Evolutionary conservation across 2,329 filamentous ascomycete genomes (phyloP).

Genomic region (Apiospora malaysiana): DNA sequence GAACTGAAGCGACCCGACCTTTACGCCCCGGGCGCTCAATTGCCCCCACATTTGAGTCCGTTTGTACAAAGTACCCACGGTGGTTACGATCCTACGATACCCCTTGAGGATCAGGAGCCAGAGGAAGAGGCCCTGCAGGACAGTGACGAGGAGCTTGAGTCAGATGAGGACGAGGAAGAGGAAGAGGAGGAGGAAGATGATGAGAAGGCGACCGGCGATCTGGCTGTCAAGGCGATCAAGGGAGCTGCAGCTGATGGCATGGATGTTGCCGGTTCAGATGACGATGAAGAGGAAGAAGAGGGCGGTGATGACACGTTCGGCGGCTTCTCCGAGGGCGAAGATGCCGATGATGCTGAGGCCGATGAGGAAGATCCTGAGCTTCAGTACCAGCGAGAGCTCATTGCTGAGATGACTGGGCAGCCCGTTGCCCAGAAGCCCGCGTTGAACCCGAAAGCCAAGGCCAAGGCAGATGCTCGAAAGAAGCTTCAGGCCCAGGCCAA

Average conservation of each 20-base stretch:
- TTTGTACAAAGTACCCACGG: conserved; percentile 90
- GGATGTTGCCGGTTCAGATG: conserved; percentile 57
- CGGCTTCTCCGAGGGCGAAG: conserved; percentile 58
- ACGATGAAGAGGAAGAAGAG: conserved; percentile 49
- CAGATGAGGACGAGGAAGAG: conserved; percentile 53
- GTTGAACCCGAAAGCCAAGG: conserved; percentile 61
- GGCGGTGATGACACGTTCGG: conserved; percentile 50
- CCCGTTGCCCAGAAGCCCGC: conserved; percentile 55
- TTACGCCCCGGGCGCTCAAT: conserved; percentile 86
- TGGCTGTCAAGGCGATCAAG: conserved; percentile 46
- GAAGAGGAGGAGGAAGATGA: conserved; percentile 28
- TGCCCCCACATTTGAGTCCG: conserved; percentile 94
- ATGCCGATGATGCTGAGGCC: conserved; percentile 55
- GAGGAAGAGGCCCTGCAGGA: conserved; percentile 82
- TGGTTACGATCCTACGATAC: conserved; percentile 87
- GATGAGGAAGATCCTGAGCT: conserved; percentile 66
- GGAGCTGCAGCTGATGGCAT: conserved; percentile 51
- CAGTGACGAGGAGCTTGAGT: conserved; percentile 61
- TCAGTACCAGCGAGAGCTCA: conserved; percentile 86
- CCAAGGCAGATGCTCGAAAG: conserved; percentile 73
- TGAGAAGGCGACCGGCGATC: conserved; percentile 37
- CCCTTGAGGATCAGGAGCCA: conserved; percentile 85
- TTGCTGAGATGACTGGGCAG: conserved; percentile 85
- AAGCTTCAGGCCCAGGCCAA: conserved; percentile 73
- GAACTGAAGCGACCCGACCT: conserved; percentile 85